Percentiles rank a stretch among this genome's conserved stretches.
phyloP scores from a whole-genome alignment of 768 basidiomycete genomes.

The Termitomyces eurrhizus region DNA sequence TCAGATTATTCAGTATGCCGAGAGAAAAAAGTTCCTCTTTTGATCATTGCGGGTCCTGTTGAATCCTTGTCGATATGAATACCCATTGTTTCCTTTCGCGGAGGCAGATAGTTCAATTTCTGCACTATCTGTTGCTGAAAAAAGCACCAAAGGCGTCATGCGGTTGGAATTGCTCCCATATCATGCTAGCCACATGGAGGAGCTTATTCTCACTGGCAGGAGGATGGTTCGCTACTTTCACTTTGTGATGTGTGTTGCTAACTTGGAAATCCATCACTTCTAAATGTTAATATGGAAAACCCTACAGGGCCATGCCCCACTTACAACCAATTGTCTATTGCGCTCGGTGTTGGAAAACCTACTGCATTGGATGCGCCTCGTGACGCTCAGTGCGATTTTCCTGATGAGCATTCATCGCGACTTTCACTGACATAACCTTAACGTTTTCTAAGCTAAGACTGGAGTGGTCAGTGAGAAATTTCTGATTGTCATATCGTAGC shows the following conservation, averaged over 20 bases:
- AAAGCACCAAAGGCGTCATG: not conserved
- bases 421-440: not conserved
- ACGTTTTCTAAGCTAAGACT: not conserved
- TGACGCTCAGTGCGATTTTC: not conserved
- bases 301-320: too few relatives aligned
- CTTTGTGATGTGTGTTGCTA: not conserved
- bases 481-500: not conserved
- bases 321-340: not conserved
- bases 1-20: not conserved
- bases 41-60: not conserved
- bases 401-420: not conserved
- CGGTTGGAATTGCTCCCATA: not conserved
- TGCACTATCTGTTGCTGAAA: not conserved
- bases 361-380: not conserved
- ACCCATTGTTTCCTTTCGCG: not conserved
- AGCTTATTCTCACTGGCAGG: not conserved
- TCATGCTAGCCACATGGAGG: not conserved
- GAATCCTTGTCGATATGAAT: not conserved
- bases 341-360: not conserved
- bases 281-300: not conserved
- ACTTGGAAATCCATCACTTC: not conserved
- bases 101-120: not conserved
- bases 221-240: not conserved
- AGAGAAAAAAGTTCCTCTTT: not conserved
- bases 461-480: not conserved